Evolutionary conservation across 2,329 filamentous ascomycete genomes (phyloP).

Genomic region (Colletotrichum tanaceti): DNA sequence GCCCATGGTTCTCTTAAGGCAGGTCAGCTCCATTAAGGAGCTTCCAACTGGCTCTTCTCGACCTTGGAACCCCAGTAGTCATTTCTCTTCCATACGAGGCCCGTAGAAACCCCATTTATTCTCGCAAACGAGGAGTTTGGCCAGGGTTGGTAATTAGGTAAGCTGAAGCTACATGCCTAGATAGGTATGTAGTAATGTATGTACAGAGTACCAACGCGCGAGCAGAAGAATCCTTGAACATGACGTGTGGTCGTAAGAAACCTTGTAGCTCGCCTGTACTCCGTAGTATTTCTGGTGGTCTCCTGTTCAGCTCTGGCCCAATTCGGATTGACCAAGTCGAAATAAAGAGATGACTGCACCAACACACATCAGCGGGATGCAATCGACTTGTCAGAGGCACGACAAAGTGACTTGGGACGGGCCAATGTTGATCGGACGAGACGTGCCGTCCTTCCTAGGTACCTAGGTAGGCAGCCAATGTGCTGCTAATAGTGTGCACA

Average conservation of each 20-base stretch:
- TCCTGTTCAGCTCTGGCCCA: background rate
- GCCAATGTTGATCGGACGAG: conserved; percentile 22
- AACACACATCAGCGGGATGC: conserved; percentile 5
- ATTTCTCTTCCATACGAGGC: background rate
- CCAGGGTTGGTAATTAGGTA: background rate
- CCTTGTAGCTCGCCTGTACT: background rate
- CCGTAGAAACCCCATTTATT: background rate
- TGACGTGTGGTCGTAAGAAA: conserved; percentile 10
- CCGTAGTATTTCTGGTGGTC: background rate
- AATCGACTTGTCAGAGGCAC: background rate
- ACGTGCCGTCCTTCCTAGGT: background rate
- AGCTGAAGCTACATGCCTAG: background rate
- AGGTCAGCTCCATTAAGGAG: background rate
- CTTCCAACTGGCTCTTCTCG: conserved; percentile 1
- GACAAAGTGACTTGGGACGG: conserved; percentile 15
- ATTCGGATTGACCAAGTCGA: background rate
- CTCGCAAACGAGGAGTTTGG: background rate
- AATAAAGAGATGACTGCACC: conserved; percentile 2
- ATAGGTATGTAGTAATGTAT: background rate
- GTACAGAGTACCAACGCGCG: too few species aligned
- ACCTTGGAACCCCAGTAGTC: background rate
- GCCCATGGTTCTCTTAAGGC: background rate
- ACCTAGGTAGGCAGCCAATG: background rate
- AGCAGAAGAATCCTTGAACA: background rate
- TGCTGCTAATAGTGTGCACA: background rate